Evolutionary conservation across 2,329 filamentous ascomycete species (phyloP), one percentile per base, ranked within the genome.

Genomic region (Arthrobotrys sphaeroides): DNA sequence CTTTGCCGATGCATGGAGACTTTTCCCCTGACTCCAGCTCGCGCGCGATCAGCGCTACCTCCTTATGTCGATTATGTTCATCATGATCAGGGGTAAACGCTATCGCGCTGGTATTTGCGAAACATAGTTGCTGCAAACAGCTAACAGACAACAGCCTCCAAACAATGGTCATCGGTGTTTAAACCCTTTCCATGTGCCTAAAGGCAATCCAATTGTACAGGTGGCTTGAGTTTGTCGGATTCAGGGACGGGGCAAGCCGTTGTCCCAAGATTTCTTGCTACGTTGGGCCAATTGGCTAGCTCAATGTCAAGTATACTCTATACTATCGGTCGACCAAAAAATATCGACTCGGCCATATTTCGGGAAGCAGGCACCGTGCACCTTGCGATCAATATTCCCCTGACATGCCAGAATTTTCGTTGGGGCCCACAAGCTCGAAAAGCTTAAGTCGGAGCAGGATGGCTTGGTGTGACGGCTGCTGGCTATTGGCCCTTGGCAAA

Each of bases 21-120:
- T 24, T 24, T n/a, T n/a, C 51, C 51, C 51, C 51, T 55, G 51
- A 24, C 51, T 24, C 51, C 31, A 55, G 51, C 16, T 55, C 51
- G 51, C 51, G 51, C 51, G 36, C 28, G 10, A 38, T 31, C 51
- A 38, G 51, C 51, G 51, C 51, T 55, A 55, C 51, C 28, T 38
- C 31, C 31, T 38, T 55, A 55, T 33, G 28, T 33, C 28, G 10
- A 33, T 33, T 10, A 40, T 40, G 36, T 40, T 16, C 36, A 40
- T 40, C n/a, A n/a, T n/a, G n/a, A n/a, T n/a, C 36, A 40, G 36
- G 36, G 36, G 5, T 40, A n/a, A 40, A 40, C 2, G 31, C 12
- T 12, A 33, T 33, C 7, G 31, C 31, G 31, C 31, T 12, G 12
- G 2, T 33, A 7, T 33, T 43, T 20, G 16, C 24, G 13, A 24